Base-by-base conservation (phyloP, 805 yeast species). In the Hanseniaspora mollemarum region DNA sequence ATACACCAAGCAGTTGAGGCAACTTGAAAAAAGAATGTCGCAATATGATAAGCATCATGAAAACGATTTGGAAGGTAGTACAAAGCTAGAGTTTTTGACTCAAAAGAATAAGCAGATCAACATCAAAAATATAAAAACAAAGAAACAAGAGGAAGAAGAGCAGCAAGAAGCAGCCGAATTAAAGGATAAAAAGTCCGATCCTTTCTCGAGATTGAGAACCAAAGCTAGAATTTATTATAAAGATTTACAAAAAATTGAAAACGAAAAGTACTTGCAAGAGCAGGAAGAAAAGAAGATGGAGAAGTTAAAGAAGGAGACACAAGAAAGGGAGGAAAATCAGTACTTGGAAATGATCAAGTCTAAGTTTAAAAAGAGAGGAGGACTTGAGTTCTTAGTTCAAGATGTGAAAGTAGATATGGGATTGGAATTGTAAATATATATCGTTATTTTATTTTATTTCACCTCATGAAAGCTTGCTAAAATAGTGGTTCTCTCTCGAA, bases 191-290 rank as follows among this genome's bases (percentile, higher is more conserved):
- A 63, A 62, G 49, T 77, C 73, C 58, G 85, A 92, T 68, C 97
- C 98, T 21, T 92, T 92, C 66, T 78, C 83, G 57, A 79, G 97
- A 64, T 75, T 92, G 61, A 82, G 85, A 63, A 90, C 97, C 1
- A 83, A 80, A 54, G 85, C 96, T 1, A 77, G 85, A 59, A 78
- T 86, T 54, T 90, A 86, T 66, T 87, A 87, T 48, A 70, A 72
- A 43, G 75, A 64, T 52, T 67, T 72, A 43, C 77, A 73, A 54
- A 72, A 72, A 54, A 75, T 72, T 54, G 81, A 74, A 55, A 77
- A 80, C 57, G 79, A 74, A 56, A 74, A 72, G 62, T 83, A 81
- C 2, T 69, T 76, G 51, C 73, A 69, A 31, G 74, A 75, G 51
- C 80, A 78, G 6, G 69, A 70, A 45, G 71, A 70, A 49, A 71